Evolutionary conservation across 805 yeast genomes (phyloP), one percentile per base, ranked within the genome.

Genomic region (Metschnikowia kofuensis): DNA sequence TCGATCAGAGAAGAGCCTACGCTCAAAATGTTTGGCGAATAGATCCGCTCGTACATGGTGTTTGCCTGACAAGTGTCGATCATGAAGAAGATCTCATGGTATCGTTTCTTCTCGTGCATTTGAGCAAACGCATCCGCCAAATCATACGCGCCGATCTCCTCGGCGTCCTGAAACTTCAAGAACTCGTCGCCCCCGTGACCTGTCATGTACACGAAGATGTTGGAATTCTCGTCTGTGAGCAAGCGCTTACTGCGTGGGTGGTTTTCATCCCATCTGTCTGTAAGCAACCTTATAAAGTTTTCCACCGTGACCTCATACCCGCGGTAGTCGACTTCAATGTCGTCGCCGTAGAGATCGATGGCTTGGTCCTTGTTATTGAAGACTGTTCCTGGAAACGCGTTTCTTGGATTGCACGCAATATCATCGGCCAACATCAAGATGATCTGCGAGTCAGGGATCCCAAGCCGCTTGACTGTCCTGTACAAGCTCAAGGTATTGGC

Each of bases 181-280:
- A 94, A 94, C 67, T 94, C 98, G 61, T 91, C 89, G 45, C 99
- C 99, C 26, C 99, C 99, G 67, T 94, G 99, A 26, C 99, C 99
- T 1, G 99, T 94, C 83, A 94, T 77, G 65, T 94, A 94, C 28
- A 94, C 86, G 67, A 94, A 88, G 44, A 94, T 89, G 65, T 94
- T 94, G 30, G 96, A 88, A 64, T 89, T 84, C 64, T 91, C 97
- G 71, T 94, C 98, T 0, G 98, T 89, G 51, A 91, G 70, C 41
- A 94, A 73, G 55, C 98, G 76, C 68, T 94, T 94, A 12, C 96
- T 87, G 53, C 96, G 77, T 4, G 99, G 98, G 55, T 92, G 96
- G 47, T 89, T 91, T 35, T 84, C 87, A 40, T 90, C 90, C 96
- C 98, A 94, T 56, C 98, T 80, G 64, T 94, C 98, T 0, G 99